These are phyloP conservation scores for Parachaetomium inaequale DNA, from an alignment of 495 filamentous ascomycete genomes.

Conservation along the genomic window DNA sequence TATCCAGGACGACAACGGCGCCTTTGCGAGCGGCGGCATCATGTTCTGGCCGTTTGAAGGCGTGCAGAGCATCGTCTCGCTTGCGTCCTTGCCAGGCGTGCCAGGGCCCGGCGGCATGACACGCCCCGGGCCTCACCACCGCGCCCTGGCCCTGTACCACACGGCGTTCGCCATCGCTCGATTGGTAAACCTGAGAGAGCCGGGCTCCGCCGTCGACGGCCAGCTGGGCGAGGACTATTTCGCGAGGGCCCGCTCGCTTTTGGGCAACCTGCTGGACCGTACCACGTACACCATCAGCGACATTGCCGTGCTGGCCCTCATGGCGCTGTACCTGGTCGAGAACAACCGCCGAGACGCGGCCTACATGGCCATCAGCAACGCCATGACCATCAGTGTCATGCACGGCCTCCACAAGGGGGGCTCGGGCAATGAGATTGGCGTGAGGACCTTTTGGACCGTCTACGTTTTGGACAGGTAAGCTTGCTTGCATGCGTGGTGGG, in stretches of 20 bases:
- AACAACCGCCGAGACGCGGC: slow-evolving; percentile 41
- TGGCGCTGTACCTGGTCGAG: slow-evolving; percentile 41
- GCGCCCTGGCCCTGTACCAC: slow-evolving; percentile 33
- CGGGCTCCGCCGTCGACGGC: slow-evolving; percentile 21
- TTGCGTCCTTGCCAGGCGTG: slow-evolving; percentile 1
- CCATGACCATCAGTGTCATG: slow-evolving; percentile 36
- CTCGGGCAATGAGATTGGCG: slow-evolving; percentile 28
- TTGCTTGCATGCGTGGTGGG: background rate
- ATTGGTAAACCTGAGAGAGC: slow-evolving; percentile 20
- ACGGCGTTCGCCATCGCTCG: slow-evolving; percentile 30
- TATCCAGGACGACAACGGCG: slow-evolving; percentile 33
- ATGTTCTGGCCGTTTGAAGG: slow-evolving; percentile 38
- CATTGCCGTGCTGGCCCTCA: slow-evolving; percentile 35
- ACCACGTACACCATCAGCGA: slow-evolving; percentile 30
- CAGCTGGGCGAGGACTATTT: slow-evolving; percentile 33
- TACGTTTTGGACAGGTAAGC: slow-evolving; percentile 41
- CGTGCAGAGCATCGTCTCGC: slow-evolving; percentile 12
- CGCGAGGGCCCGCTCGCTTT: slow-evolving; percentile 32
- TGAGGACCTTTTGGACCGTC: slow-evolving; percentile 43
- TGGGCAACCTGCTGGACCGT: slow-evolving; percentile 39
- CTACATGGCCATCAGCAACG: slow-evolving; percentile 36
- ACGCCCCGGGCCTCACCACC: slow-evolving; percentile 1
- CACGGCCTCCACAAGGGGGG: slow-evolving; percentile 37
- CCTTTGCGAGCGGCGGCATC: slow-evolving; percentile 33
- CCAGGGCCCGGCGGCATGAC: background rate